Conservation (phyloP, 2,329 filamentous ascomycete genomes). For the Ophiostoma quercus region DNA sequence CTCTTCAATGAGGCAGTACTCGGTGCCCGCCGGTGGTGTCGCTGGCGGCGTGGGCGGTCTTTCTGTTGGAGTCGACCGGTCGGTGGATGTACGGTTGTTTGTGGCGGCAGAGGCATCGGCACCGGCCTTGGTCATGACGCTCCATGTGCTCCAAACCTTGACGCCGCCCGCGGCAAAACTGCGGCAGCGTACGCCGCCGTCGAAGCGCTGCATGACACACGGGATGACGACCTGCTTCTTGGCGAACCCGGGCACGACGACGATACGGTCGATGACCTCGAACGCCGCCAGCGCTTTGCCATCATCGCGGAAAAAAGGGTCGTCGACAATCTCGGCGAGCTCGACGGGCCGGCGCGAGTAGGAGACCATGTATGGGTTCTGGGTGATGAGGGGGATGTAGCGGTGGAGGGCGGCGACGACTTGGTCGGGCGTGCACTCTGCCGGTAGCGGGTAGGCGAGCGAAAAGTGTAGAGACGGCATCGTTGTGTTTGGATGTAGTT, state of each 20-base stretch:
- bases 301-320: conserved; percentile 40
- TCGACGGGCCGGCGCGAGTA: conserved; percentile 36
- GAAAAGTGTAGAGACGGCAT: conserved; percentile 37
- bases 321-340: conserved; percentile 35
- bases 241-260: conserved; percentile 39
- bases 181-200: conserved; percentile 40
- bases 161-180: conserved; percentile 42
- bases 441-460: conserved; percentile 41
- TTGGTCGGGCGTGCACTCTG: conserved; percentile 35
- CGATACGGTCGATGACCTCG: conserved; percentile 36
- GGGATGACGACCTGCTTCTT: conserved; percentile 40
- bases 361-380: conserved; percentile 38
- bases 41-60: not conserved
- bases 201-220: conserved; percentile 42
- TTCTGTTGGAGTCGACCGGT: not conserved
- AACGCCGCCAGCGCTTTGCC: conserved; percentile 33
- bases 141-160: conserved; percentile 39
- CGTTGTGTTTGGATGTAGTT: not conserved
- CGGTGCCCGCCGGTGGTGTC: conserved; percentile 11
- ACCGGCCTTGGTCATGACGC: conserved; percentile 30
- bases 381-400: conserved; percentile 40
- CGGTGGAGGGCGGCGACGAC: conserved; percentile 40
- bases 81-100: not conserved
- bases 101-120: not conserved
- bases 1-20: conserved; percentile 36